Evolutionary conservation across 345 rosid genomes (phyloP), one percentile per base, ranked within the genome.

Genomic region (Pistacia atlantica): DNA sequence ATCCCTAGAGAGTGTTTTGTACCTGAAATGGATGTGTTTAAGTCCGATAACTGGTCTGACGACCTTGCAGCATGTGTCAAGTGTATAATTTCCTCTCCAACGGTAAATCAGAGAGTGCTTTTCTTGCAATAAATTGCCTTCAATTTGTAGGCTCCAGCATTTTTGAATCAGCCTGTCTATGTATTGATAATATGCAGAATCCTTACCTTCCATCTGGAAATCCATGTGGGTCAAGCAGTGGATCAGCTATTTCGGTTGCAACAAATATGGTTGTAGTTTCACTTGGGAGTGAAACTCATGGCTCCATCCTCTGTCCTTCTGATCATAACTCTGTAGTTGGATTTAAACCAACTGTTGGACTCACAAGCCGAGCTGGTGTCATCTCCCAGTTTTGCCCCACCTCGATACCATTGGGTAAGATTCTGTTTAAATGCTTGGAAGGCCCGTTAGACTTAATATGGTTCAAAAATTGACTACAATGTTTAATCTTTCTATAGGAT

Each of bases 301-400:
- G 84, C 63, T 81, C 81, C 20, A 81, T 81, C 57, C 56, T 81
- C 33, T 78, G 78, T 8, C 84, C 81, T 18, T 56, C 81, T 18
- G 76, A 78, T 74, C 66, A 35, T 35, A 78, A 78, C 68, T 81
- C 81, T 25, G 84, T 81, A 14, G 76, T 81, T 2, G 84, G 84
- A 20, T 17, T 81, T 65, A 81, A 81, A 58, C 81, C 79, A 10
- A 78, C 81, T 11, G 84, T 81, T 51, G 79, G 84, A 4, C 79
- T 81, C 69, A 81, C 76, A 25, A 81, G 84, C 79, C 77, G 84
- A 46, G 68, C 71, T 56, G 82, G 82, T 75, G 82, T 79, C 8
- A 56, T 77, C n/a, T n/a, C 51, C 78, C 80, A 38, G 45, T 84
- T 51, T 56, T 70, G 25, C 82, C 84, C 11, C 69, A 38, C 17